Conservation (phyloP, 345 rosid species). For the Eucalyptus erythrocorys region DNA sequence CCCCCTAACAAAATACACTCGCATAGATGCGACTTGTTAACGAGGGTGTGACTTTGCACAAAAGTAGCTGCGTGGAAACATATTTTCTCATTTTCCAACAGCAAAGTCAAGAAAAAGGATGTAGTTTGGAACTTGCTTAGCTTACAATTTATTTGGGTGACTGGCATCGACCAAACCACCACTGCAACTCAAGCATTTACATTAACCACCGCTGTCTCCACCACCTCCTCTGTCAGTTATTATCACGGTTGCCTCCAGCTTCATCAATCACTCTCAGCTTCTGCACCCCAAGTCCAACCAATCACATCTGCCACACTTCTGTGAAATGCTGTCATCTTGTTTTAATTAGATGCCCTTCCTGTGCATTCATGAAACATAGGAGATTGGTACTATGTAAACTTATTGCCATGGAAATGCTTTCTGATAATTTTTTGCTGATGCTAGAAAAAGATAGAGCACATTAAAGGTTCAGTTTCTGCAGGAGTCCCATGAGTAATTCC, state of each 20-base stretch:
- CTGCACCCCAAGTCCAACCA: neutral
- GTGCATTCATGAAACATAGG: neutral
- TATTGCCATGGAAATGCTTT: neutral
- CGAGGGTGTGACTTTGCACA: neutral
- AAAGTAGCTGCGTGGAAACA: neutral
- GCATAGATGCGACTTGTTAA: neutral
- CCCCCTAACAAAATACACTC: neutral
- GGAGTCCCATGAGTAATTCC: neutral
- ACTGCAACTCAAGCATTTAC: neutral
- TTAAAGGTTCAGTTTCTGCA: neutral
- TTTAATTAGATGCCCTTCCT: neutral
- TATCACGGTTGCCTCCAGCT: neutral
- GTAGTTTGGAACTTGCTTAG: neutral
- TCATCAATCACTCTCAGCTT: neutral
- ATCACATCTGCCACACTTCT: neutral
- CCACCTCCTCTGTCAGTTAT: neutral
- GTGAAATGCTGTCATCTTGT: neutral
- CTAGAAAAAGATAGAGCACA: neutral
- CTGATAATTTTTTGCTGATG: neutral
- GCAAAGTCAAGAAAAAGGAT: neutral
- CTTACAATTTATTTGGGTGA: neutral
- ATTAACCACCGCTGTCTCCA: neutral
- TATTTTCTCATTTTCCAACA: neutral
- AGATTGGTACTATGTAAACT: neutral
- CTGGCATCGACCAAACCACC: neutral